phyloP scores from a whole-genome alignment of 1,139 yeast genomes.

The Magnusiomyces paraingens region DNA sequence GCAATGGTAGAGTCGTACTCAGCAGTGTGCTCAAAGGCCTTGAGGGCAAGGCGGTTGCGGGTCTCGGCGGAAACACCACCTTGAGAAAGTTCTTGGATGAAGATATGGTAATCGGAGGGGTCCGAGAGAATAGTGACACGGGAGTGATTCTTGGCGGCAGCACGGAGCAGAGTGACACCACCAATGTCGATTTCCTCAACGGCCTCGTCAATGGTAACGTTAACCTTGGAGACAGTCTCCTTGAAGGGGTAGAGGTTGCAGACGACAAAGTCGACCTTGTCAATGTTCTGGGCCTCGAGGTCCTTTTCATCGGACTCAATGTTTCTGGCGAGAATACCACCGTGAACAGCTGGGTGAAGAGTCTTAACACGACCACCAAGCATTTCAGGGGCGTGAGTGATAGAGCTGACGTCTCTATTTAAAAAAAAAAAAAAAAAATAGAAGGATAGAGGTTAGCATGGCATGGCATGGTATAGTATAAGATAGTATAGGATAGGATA shows the following conservation, averaged over 20 bases:
- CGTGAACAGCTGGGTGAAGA: constrained; percentile 97
- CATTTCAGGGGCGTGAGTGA: constrained; percentile 98
- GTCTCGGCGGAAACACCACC: constrained; percentile 61
- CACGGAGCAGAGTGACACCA: constrained; percentile 93
- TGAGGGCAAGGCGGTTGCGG: constrained; percentile 80
- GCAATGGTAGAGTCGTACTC: constrained; percentile 94
- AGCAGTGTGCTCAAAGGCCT: constrained; percentile 98
- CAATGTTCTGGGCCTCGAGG: constrained; percentile 79
- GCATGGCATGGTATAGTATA: neutral
- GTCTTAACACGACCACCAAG: constrained; percentile 98
- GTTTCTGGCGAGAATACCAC: constrained; percentile 93
- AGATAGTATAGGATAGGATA: no score
- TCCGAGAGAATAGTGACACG: constrained; percentile 93
- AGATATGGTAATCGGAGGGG: constrained; percentile 84
- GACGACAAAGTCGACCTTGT: constrained; percentile 91
- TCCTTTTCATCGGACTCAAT: constrained; percentile 85
- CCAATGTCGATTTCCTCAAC: constrained; percentile 98
- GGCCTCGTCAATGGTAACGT: constrained; percentile 94
- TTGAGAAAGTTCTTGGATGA: constrained; percentile 62
- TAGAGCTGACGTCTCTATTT: constrained; percentile 66
- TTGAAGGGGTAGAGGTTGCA: constrained; percentile 98
- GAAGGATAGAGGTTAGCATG: neutral
- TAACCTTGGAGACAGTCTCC: constrained; percentile 91
- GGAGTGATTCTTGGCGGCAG: constrained; percentile 97
- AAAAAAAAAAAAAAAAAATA: constrained; percentile 1